These are phyloP conservation scores for Saturnispora galanensis DNA, from an alignment of 805 yeast species.

Conservation along the genomic window DNA sequence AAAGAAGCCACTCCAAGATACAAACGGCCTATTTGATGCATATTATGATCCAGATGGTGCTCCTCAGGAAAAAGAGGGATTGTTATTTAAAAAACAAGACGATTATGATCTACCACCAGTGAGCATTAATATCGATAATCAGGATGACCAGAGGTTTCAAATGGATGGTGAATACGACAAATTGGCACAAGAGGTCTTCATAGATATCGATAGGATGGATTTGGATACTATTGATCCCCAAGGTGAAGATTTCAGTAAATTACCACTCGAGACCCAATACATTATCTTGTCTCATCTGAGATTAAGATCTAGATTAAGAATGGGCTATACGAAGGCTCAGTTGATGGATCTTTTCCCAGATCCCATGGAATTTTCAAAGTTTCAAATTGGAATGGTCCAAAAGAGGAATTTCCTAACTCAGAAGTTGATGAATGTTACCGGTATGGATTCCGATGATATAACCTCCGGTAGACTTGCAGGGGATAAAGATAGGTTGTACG, in stretches of 20 bases:
- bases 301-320: conserved; percentile 75
- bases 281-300: conserved; percentile 78
- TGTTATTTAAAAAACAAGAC: conserved; percentile 47
- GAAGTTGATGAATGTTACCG: conserved; percentile 70
- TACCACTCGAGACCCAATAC: conserved; percentile 84
- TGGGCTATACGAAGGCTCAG: conserved; percentile 93
- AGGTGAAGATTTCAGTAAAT: conserved; percentile 60
- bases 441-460: conserved; percentile 43
- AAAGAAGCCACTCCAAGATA: background rate
- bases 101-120: conserved; percentile 80
- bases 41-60: conserved; percentile 25
- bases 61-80: conserved; percentile 10
- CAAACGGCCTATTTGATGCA: conserved; percentile 24
- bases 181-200: conserved; percentile 44
- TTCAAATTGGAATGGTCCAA: conserved; percentile 88
- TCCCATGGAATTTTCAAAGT: conserved; percentile 81
- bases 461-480: conserved; percentile 64
- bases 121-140: conserved; percentile 37
- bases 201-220: conserved; percentile 59
- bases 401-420: conserved; percentile 89
- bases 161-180: conserved; percentile 64
- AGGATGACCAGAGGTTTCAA: conserved; percentile 60
- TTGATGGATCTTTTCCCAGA: conserved; percentile 72
- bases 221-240: conserved; percentile 73
- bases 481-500: conserved; percentile 67